Evolutionary conservation across 352 stramenopile species (phyloP), one percentile per base, ranked within the genome.

Genomic region (Globisporangium splendens): DNA sequence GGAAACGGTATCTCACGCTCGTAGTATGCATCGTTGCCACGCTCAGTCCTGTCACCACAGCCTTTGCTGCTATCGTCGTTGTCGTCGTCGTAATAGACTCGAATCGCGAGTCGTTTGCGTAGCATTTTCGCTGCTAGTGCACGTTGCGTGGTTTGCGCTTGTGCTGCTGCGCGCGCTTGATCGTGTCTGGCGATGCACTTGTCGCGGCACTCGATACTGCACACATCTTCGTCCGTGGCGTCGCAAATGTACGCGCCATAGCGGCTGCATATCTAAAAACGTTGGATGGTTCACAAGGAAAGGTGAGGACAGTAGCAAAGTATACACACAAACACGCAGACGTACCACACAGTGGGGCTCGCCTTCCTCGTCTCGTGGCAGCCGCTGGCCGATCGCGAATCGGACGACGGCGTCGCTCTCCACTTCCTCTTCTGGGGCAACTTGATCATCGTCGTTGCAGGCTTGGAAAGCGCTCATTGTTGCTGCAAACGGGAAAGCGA

Each of bases 221-320:
- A 95, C 13, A 95, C 86, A 68, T 95, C 82, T 55, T 93, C 70
- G 43, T 93, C 78, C 0, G 86, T 95, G 22, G 62, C 69, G 51
- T 95, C 86, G 53, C 86, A 93, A 49, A 93, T 68, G 54, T 93
- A 95, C 33, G 77, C 81, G 62, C 86, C 86, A 42, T 77, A 93
- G 35, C 79, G 77, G 17, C 75, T 72, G 42, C 86, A 95, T 8
- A 92, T 57, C 77, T 44, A 44, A 35, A 35, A 35, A 2, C 2
- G 10, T 11, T 35, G 28, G 10, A 35, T 10, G 28, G 28, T 31
- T 31, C 24, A 31, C 2, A 5, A 2, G 28, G 7, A 35, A 35
- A 35, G 3, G 28, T 35, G 28, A 35, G 28, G 28, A 8, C 10
- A 4, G 28, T 28, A 22, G 49, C 21, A 41, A n/a, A 54, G 28